Evolutionary conservation across 257 asterid genomes (phyloP).

Genomic region (Nicotiana undulata): DNA sequence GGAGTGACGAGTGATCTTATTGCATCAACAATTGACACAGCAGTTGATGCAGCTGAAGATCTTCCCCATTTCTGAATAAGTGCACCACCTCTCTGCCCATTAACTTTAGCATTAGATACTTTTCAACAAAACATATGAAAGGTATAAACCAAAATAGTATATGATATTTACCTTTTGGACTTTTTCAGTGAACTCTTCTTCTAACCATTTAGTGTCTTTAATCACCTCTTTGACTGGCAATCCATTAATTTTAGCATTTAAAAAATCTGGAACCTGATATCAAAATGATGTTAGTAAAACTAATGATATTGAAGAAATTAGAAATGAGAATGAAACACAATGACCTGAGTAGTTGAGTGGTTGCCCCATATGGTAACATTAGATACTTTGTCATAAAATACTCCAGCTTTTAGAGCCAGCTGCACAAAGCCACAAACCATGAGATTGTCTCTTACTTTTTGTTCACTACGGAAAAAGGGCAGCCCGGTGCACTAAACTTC

Average conservation of each 20-base stretch:
- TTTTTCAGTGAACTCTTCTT: constrained; percentile 79
- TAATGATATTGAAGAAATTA: neutral
- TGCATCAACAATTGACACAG: constrained; percentile 83
- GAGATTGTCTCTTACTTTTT: neutral
- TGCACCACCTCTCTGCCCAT: constrained; percentile 86
- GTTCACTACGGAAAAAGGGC: neutral
- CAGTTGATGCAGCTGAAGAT: constrained; percentile 98
- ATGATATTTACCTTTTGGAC: constrained; percentile 68
- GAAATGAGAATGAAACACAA: neutral
- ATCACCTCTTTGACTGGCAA: constrained; percentile 77
- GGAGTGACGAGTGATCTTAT: constrained; percentile 89
- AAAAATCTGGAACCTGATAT: constrained; percentile 82
- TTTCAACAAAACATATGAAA: neutral
- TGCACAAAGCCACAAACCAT: constrained; percentile 28
- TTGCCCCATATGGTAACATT: constrained; percentile 97
- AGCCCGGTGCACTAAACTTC: no score
- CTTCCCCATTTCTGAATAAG: constrained; percentile 98
- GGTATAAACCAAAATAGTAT: neutral
- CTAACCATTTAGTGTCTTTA: constrained; percentile 78
- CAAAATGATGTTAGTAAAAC: neutral
- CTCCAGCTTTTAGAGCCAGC: constrained; percentile 97
- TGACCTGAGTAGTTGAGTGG: constrained; percentile 97
- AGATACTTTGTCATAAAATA: constrained; percentile 86
- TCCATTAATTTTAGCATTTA: constrained; percentile 81
- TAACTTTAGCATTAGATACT: neutral